Percentiles rank a stretch among this genome's conserved stretches.
phyloP scores from a whole-genome alignment of 192 early-diverging fungal species.

The Coemansia asiatica region DNA sequence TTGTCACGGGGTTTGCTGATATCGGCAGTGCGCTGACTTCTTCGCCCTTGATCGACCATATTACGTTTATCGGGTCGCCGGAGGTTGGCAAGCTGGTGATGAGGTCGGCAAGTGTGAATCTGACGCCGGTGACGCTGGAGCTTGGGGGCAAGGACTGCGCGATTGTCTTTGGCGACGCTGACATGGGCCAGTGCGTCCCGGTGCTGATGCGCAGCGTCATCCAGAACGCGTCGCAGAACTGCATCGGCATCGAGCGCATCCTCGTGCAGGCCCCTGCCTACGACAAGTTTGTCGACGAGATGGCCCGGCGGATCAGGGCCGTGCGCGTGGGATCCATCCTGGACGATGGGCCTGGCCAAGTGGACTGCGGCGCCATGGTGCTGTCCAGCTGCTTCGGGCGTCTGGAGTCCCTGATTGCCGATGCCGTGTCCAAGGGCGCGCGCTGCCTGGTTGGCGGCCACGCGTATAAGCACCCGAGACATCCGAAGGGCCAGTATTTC shows the following conservation, averaged over 20 bases:
- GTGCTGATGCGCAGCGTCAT: constrained; percentile 81
- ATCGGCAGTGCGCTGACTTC: constrained; percentile 73
- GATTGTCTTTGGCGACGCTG: constrained; percentile 73
- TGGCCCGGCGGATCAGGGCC: constrained; percentile 57
- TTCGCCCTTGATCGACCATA: constrained; percentile 62
- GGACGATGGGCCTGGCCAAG: constrained; percentile 58
- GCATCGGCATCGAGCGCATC: constrained; percentile 85
- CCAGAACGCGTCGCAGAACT: constrained; percentile 89
- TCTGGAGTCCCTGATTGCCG: constrained; percentile 67
- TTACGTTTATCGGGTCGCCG: constrained; percentile 88
- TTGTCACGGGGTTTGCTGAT: constrained; percentile 78
- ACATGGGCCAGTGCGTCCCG: constrained; percentile 65
- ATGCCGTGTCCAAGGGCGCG: constrained; percentile 78
- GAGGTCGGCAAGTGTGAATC: constrained; percentile 62
- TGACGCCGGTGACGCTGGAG: constrained; percentile 86
- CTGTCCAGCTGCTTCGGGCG: constrained; percentile 61
- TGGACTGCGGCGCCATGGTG: constrained; percentile 86
- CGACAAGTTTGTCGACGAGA: constrained; percentile 67
- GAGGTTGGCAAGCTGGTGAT: constrained; percentile 78
- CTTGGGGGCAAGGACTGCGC: constrained; percentile 90
- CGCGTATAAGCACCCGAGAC: constrained; percentile 65
- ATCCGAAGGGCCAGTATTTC: constrained; percentile 79
- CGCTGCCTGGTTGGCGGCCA: constrained; percentile 69
- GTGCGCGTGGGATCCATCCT: constrained; percentile 73
- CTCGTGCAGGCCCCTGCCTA: constrained; percentile 70